Conservation (phyloP, 2,329 filamentous ascomycete species). For the Fusarium denticulatum region DNA sequence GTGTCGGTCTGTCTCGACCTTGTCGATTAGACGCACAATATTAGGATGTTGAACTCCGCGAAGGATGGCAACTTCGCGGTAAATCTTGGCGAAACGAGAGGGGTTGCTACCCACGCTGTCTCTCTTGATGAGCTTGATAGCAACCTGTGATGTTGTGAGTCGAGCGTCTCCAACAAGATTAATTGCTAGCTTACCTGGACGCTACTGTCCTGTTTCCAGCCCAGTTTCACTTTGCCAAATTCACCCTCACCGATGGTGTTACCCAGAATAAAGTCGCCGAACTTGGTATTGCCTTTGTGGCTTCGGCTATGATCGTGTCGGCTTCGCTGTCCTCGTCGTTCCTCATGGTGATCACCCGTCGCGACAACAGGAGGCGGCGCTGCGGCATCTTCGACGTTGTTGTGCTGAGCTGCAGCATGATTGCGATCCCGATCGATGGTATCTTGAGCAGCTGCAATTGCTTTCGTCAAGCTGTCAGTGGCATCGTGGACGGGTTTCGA, state of each 20-base stretch:
- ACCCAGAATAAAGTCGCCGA: slow-evolving; percentile 94
- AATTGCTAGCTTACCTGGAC: slow-evolving; percentile 68
- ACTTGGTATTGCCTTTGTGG: slow-evolving; percentile 78
- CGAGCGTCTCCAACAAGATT: not conserved
- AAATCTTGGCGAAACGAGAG: slow-evolving; percentile 91
- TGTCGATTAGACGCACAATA: slow-evolving; percentile 96
- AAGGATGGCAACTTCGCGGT: slow-evolving; percentile 94
- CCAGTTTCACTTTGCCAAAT: slow-evolving; percentile 98
- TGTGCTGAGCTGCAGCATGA: slow-evolving; percentile 39
- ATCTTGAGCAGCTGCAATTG: slow-evolving; percentile 60
- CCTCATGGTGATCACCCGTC: slow-evolving; percentile 57
- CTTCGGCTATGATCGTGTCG: slow-evolving; percentile 65
- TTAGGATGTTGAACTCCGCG: slow-evolving; percentile 91
- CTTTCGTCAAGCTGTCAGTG: slow-evolving; percentile 80
- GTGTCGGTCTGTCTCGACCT: slow-evolving; percentile 96
- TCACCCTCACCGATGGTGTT: slow-evolving; percentile 97
- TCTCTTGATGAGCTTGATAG: slow-evolving; percentile 96
- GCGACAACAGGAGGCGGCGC: slow-evolving; percentile 57
- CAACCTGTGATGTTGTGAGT: slow-evolving; percentile 68
- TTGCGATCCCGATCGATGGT: slow-evolving; percentile 44
- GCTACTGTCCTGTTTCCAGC: slow-evolving; percentile 95
- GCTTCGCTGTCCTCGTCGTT: slow-evolving; percentile 62
- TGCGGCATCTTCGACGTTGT: slow-evolving; percentile 52
- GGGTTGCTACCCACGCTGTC: slow-evolving; percentile 91
- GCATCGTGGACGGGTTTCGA: slow-evolving; percentile 74